Evolutionary conservation across 441 rosid genomes (phyloP).

Genomic region (Kokia cookei): DNA sequence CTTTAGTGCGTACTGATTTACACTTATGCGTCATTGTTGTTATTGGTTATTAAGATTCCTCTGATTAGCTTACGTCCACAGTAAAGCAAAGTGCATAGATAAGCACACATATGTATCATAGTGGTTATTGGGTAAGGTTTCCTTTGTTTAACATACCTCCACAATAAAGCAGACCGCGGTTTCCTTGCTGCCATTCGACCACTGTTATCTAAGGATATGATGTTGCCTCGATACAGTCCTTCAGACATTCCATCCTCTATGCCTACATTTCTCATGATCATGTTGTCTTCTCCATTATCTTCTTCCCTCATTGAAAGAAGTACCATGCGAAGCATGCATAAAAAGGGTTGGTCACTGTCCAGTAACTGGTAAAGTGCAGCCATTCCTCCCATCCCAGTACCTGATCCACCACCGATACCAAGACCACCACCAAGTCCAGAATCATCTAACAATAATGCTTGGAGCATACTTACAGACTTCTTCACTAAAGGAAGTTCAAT

Average conservation of each 20-base stretch:
- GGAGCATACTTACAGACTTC: constrained; percentile 97
- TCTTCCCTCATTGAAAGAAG: constrained; percentile 99
- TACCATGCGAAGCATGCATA: constrained; percentile 99
- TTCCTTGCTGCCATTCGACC: constrained; percentile 57
- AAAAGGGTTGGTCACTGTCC: constrained; percentile 99
- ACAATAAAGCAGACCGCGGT: constrained; percentile 83
- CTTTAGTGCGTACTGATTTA: neutral
- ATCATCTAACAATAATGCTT: constrained; percentile 91
- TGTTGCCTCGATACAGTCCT: constrained; percentile 41
- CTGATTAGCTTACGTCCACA: constrained; percentile 61
- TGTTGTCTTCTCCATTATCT: constrained; percentile 78
- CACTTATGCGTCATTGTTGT: neutral
- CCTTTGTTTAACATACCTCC: constrained; percentile 63
- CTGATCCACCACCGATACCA: constrained; percentile 99
- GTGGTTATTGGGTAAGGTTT: neutral
- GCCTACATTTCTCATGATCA: constrained; percentile 65
- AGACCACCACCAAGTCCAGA: constrained; percentile 99
- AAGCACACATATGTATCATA: neutral
- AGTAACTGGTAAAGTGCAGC: constrained; percentile 88
- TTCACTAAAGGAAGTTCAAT: constrained; percentile 92
- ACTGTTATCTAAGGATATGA: constrained; percentile 39
- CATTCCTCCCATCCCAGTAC: constrained; percentile 99
- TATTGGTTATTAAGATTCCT: neutral
- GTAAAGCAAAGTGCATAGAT: neutral
- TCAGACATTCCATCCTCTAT: constrained; percentile 46